These are phyloP conservation scores for Naematelia encephala DNA, from an alignment of 768 basidiomycete genomes.

Conservation along the genomic window DNA sequence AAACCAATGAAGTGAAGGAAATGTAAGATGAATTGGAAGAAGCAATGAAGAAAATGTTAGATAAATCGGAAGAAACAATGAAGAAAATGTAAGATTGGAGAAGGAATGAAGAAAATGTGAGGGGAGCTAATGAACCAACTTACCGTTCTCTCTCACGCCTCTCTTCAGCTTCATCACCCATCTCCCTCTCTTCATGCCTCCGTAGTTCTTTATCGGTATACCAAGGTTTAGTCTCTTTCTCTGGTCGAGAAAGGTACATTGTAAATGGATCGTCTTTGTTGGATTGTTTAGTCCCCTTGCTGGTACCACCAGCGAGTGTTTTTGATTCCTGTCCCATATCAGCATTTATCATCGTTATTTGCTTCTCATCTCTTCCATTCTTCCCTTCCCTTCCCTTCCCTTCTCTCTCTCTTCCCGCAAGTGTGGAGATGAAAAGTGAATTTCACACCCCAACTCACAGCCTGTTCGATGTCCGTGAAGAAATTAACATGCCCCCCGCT, in stretches of 20 bases:
- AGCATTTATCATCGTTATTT: no score
- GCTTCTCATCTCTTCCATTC: no score
- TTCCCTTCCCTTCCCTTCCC: no score
- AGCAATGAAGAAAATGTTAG: no score
- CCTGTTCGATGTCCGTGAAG: conserved; percentile 50
- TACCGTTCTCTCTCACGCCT: conserved; percentile 30
- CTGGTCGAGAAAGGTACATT: conserved; percentile 50
- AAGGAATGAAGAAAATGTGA: not conserved
- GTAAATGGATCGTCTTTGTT: conserved; percentile 49
- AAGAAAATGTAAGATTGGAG: not conserved
- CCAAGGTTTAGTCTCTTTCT: conserved; percentile 51
- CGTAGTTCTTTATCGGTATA: conserved; percentile 47
- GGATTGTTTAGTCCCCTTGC: conserved; percentile 36
- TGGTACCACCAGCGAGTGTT: no score
- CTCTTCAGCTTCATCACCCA: conserved; percentile 46
- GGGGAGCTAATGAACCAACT: not conserved
- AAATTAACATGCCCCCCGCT: conserved; percentile 48
- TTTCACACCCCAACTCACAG: conserved; percentile 25
- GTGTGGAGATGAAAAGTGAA: no score
- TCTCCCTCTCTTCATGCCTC: conserved; percentile 43
- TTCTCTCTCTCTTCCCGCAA: no score
- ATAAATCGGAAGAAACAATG: not conserved
- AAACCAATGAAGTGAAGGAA: no score
- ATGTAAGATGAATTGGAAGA: no score
- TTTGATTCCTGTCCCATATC: conserved; percentile 7